Evolutionary conservation across 2,329 filamentous ascomycete species (phyloP), one percentile per base, ranked within the genome.

Genomic region (Aspergillus sp.): DNA sequence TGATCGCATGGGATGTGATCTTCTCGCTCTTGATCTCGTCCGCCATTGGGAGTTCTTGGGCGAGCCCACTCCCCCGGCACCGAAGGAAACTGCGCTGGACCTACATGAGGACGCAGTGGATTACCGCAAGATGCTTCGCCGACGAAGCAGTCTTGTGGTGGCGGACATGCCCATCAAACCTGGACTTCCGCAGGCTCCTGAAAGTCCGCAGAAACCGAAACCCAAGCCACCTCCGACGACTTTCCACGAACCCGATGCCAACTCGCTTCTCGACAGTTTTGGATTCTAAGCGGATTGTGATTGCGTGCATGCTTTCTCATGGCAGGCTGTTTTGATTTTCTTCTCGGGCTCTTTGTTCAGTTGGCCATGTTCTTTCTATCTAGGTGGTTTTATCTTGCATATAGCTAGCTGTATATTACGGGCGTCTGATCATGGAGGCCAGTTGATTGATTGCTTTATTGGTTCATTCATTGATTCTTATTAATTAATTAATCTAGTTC

Each of bases 161-260:
- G 90, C 89, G 36, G 92, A 96, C 74, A 67, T 80, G 68, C 73
- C 77, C 11, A 59, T 73, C 31, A 71, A 65, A 29, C 56, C 69
- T 88, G 61, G 86, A 58, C 47, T 63, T 7, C 70, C 73, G 24
- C 66, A 80, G 53, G 76, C 80, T 24, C 67, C 75, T 4, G 78
- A 81, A 32, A 67, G 61, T 4, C 52, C 69, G 29, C 60, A 69
- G 65, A 76, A 77, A 67, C 77, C 79, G 61, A 84, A 88, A 68
- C 82, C 85, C 12, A 84, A 88, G 68, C 82, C 85, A 14, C 83
- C 88, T 16, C 87, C 92, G 1, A 92, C 89, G 20, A 87, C 89
- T 63, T 98, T 98, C 73, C 84, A 96, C 68, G 95, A 99, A 75
- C 95, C 95, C n/a, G 92, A 96, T 78, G 85, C 90, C 29, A 91